Conservation (phyloP, 2,329 filamentous ascomycete species). For the Calonectria montana region DNA sequence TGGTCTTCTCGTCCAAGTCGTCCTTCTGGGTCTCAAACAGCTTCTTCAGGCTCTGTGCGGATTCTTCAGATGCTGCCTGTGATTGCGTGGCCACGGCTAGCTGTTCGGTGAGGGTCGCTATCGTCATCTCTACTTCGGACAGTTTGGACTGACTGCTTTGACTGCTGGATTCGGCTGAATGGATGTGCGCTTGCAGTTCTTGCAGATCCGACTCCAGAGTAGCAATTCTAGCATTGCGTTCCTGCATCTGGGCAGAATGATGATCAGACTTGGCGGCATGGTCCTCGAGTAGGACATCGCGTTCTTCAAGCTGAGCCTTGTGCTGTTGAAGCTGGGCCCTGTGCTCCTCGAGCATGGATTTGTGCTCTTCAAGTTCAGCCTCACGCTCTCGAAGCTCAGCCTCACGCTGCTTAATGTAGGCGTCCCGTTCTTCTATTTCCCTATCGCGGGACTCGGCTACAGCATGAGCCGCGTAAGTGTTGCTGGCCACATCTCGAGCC, state of each 20-base stretch:
- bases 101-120: constrained; percentile 42
- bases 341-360: constrained; percentile 31
- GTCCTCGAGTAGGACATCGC: constrained; percentile 29
- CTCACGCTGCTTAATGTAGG: constrained; percentile 4
- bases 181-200: constrained; percentile 39
- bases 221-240: constrained; percentile 57
- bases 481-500: constrained; percentile 39
- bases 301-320: constrained; percentile 49
- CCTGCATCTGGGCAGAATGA: constrained; percentile 37
- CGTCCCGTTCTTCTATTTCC: constrained; percentile 46
- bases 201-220: constrained; percentile 53
- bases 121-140: constrained; percentile 44
- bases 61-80: constrained; percentile 43
- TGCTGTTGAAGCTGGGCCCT: constrained; percentile 50
- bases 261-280: constrained; percentile 50
- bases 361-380: constrained; percentile 34
- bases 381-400: constrained; percentile 37
- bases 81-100: constrained; percentile 45
- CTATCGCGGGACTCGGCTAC: constrained; percentile 50
- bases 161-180: constrained; percentile 51
- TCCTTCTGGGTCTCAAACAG: constrained; percentile 35
- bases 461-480: constrained; percentile 39
- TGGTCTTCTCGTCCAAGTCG: constrained; percentile 50
- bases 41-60: constrained; percentile 41
- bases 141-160: constrained; percentile 51